Percentiles rank a stretch among this genome's conserved stretches.
Conservation (phyloP, 163 green algal genomes). For the Prototheca cutis region DNA sequence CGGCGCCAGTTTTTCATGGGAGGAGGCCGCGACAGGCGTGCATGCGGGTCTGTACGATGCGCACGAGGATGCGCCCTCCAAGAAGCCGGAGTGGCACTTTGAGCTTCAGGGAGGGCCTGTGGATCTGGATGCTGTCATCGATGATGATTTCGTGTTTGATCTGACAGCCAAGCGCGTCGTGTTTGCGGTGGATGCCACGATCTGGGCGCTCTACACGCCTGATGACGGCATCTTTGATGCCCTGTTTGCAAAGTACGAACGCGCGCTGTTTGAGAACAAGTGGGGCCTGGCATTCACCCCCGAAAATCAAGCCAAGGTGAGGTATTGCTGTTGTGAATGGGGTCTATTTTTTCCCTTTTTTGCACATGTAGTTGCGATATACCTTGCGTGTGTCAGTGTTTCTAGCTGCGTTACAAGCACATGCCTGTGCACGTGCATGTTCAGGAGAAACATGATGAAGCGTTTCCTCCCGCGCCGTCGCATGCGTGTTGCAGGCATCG, state of each 20-base stretch:
- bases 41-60: conserved; percentile 50
- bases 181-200: conserved; percentile 32
- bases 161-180: conserved; percentile 31
- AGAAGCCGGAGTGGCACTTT: conserved; percentile 32
- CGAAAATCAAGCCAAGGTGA: conserved; percentile 24
- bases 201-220: conserved; percentile 57
- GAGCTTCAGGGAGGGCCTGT: conserved; percentile 23
- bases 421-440: too few species aligned
- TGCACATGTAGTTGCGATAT: too few species aligned
- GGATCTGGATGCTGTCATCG: conserved; percentile 10
- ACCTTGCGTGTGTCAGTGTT: too few species aligned
- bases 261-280: conserved; percentile 73
- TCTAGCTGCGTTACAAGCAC: too few species aligned
- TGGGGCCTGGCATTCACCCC: conserved; percentile 47
- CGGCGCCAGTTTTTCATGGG: conserved; percentile 26
- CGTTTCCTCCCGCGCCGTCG: too few species aligned
- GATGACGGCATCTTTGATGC: conserved; percentile 19
- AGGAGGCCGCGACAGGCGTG: conserved; percentile 34
- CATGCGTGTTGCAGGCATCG: too few species aligned
- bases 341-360: too few species aligned
- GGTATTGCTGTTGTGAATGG: too few species aligned
- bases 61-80: conserved; percentile 46
- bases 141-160: conserved; percentile 46
- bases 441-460: too few species aligned
- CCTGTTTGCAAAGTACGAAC: conserved; percentile 51